phyloP scores from a whole-genome alignment of 2,329 filamentous ascomycete genomes.

The Aspergillus fijiensis region DNA sequence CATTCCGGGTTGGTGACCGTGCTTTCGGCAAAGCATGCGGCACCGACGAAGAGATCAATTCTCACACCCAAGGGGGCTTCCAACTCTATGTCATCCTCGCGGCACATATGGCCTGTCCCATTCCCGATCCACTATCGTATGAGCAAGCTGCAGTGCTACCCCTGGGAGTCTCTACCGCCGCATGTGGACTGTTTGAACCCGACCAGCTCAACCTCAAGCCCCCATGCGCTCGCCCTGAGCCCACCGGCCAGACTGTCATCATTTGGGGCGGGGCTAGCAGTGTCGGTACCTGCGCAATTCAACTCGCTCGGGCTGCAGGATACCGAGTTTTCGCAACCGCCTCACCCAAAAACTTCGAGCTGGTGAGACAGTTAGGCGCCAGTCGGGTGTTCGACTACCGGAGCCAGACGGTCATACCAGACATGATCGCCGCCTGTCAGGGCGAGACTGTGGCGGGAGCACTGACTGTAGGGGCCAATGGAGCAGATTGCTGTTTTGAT shows the following conservation, averaged over 20 bases:
- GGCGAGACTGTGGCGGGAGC: constrained; percentile 19
- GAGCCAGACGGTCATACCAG: constrained; percentile 9
- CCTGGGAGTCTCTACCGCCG: constrained; percentile 23
- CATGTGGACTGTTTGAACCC: constrained; percentile 20
- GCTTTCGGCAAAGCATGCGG: constrained; percentile 35
- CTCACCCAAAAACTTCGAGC: constrained; percentile 43
- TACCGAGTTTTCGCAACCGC: constrained; percentile 42
- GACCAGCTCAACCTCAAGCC: constrained; percentile 16
- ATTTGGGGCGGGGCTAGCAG: constrained; percentile 55
- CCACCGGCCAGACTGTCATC: constrained; percentile 28
- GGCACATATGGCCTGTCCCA: constrained; percentile 15
- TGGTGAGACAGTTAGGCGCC: constrained; percentile 47
- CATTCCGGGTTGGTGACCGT: constrained; percentile 46
- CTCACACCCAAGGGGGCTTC: constrained; percentile 18
- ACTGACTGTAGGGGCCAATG: neutral
- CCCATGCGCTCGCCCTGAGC: neutral
- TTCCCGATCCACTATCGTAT: constrained; percentile 15
- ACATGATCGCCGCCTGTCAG: constrained; percentile 13
- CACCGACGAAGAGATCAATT: constrained; percentile 14
- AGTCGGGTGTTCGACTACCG: constrained; percentile 47
- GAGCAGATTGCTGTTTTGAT: neutral
- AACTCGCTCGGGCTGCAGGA: constrained; percentile 42
- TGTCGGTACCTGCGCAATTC: constrained; percentile 47
- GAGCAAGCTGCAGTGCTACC: constrained; percentile 22
- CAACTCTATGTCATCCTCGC: constrained; percentile 24